These are phyloP conservation scores for Maudiozyma turicensis DNA, from an alignment of 805 yeast genomes.

Conservation along the genomic window DNA sequence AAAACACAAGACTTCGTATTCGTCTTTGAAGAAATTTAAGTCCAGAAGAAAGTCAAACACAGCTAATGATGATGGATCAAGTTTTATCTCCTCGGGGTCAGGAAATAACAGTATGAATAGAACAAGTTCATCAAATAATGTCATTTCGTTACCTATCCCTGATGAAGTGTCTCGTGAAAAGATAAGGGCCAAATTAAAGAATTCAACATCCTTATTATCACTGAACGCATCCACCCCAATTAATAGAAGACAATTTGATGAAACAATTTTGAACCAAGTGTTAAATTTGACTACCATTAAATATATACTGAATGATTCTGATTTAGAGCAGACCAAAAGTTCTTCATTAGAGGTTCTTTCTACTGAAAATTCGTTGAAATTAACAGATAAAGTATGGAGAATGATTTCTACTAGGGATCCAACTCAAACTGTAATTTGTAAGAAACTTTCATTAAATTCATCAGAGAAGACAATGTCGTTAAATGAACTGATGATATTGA, in stretches of 20 bases:
- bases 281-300: constrained; percentile 18
- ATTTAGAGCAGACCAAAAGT: constrained; percentile 1
- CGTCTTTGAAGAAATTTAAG: constrained; percentile 24
- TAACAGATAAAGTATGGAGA: constrained; percentile 17
- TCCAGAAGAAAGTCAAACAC: constrained; percentile 22
- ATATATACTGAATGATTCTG: constrained; percentile 10
- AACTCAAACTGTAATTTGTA: constrained; percentile 12
- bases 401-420: constrained; percentile 8
- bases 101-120: constrained; percentile 5
- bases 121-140: constrained; percentile 20
- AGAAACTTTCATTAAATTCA: constrained; percentile 13
- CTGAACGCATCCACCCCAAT: constrained; percentile 20
- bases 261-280: constrained; percentile 17
- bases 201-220: constrained; percentile 28
- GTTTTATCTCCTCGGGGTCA: constrained; percentile 5
- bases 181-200: constrained; percentile 42
- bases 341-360: constrained; percentile 7
- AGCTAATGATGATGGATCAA: constrained; percentile 7
- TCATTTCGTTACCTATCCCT: constrained; percentile 53
- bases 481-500: constrained; percentile 21
- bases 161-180: constrained; percentile 47
- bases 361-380: constrained; percentile 4
- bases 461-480: constrained; percentile 16
- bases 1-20: constrained; percentile 28
- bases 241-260: constrained; percentile 19